phyloP scores from a whole-genome alignment of 257 asterid species.

The Verbena officinalis region DNA sequence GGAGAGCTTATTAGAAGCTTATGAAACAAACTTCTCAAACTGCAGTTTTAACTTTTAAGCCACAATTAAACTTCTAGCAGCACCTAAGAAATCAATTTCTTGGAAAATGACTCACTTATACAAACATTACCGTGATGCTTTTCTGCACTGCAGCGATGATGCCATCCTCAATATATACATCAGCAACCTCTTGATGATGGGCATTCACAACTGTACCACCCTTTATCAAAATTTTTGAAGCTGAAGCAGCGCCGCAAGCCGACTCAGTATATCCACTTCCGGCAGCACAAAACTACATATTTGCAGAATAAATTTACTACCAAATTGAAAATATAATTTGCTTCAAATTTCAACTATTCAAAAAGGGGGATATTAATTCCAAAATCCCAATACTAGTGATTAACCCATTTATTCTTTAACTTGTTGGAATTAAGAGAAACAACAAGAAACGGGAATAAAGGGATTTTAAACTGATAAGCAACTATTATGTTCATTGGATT shows the following conservation, averaged over 20 bases:
- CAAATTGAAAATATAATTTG: too few relatives aligned
- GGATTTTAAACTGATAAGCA: neutral
- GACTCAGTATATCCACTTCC: slow-evolving; percentile 46
- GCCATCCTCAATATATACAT: slow-evolving; percentile 87
- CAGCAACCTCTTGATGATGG: slow-evolving; percentile 81
- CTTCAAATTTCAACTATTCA: too few relatives aligned
- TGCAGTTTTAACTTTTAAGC: neutral
- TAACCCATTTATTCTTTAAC: slow-evolving; percentile 1
- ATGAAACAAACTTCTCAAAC: slow-evolving; percentile 7
- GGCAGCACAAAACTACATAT: slow-evolving; percentile 63
- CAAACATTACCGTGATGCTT: slow-evolving; percentile 56
- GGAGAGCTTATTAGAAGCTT: neutral
- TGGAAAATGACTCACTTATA: neutral
- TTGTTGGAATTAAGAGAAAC: neutral
- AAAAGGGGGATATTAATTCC: too few relatives aligned
- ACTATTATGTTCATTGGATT: neutral
- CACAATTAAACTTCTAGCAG: slow-evolving; percentile 16
- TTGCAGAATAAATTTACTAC: too few relatives aligned
- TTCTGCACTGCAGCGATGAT: slow-evolving; percentile 62
- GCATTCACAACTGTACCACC: slow-evolving; percentile 97
- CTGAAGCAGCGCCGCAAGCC: slow-evolving; percentile 44
- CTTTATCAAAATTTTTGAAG: slow-evolving; percentile 75
- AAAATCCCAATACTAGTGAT: too few relatives aligned
- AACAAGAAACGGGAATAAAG: neutral
- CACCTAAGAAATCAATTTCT: slow-evolving; percentile 18